Evolutionary conservation across 345 rosid species (phyloP), one percentile per base, ranked within the genome.

Genomic region (Moricandia moricandioides): DNA sequence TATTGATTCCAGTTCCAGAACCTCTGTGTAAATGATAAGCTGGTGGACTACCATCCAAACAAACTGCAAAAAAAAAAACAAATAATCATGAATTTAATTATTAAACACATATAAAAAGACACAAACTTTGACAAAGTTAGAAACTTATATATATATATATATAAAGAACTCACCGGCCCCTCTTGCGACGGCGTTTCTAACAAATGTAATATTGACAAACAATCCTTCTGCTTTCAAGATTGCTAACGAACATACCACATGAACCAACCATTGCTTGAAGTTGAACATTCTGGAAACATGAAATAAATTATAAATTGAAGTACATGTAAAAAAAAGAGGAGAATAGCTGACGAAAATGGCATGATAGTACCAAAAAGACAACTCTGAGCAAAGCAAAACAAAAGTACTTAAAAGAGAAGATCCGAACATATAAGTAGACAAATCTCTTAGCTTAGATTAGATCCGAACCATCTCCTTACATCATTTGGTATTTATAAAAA

Each of bases 21-120:
- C 97, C 99, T 75, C 77, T 85, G 66, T 88, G 75, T 34, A 85
- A 79, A 66, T 95, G 95, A 85, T 92, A 95, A 75, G 99, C 98
- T 8, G 97, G 96, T 16, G 98, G 94, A 73, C 97, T 95, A 11
- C 98, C 99, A 80, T 95, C 98, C 81, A 95, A 81, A 82, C 99
- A 95, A 69, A 95, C 98, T 95, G 86, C 81, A 75, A 63, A 21
- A 21, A 21, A 21, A 21, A 21, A 21, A 21, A 21, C 24, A 21
- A 40, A 52, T 52, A 21, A 61, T 27, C 30, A 64, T 18, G 13
- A 49, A 57, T 51, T 6, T 40, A 60, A 21, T 40, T 8, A 68
- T 54, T 33, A 40, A 21, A 62, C 63, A 14, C 24, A 30, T 6
- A 16, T 6, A 16, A 49, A 56, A 17, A 63, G 14, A 7, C 21